Percentiles rank a stretch among this genome's conserved stretches.
phyloP scores from a whole-genome alignment of 768 basidiomycete species.

The Sarcodon sp. region DNA sequence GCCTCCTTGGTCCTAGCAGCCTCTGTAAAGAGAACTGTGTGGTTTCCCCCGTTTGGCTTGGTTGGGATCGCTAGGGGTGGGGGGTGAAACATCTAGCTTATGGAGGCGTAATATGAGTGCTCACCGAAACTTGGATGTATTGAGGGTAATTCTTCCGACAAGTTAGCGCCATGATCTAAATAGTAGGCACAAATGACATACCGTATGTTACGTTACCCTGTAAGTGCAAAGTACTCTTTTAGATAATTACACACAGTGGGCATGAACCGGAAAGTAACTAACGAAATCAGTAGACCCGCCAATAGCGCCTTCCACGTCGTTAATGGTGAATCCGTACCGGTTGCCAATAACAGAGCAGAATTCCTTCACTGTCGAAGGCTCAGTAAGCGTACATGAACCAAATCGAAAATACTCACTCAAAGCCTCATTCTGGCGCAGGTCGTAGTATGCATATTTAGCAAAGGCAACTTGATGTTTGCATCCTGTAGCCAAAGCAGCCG shows the following conservation, averaged over 20 bases:
- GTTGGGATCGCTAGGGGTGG: constrained; percentile 44
- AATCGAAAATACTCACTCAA: constrained; percentile 12
- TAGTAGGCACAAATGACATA: constrained; percentile 16
- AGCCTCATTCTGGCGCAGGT: constrained; percentile 19
- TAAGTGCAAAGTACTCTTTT: constrained; percentile 2
- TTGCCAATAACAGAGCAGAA: constrained; percentile 33
- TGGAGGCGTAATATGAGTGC: constrained; percentile 5
- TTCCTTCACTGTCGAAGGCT: constrained; percentile 27
- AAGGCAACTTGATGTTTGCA: constrained; percentile 17
- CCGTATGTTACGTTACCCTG: constrained; percentile 71
- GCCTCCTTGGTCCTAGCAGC: constrained; percentile 50
- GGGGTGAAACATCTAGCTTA: constrained; percentile 7
- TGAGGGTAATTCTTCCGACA: constrained; percentile 39
- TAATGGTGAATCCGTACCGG: constrained; percentile 29
- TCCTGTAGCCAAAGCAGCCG: constrained; percentile 43
- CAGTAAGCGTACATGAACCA: neutral
- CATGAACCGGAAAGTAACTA: constrained; percentile 16
- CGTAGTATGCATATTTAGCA: constrained; percentile 14
- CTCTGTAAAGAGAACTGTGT: constrained; percentile 52
- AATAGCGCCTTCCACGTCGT: constrained; percentile 19
- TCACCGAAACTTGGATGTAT: constrained; percentile 53
- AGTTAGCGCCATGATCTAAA: constrained; percentile 8
- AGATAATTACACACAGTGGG: constrained; percentile 1
- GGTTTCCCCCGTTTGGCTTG: constrained; percentile 57
- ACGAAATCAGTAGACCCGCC: constrained; percentile 73